Base-by-base conservation (phyloP, 2,329 filamentous ascomycete species). In the Pseudocercospora musae region DNA sequence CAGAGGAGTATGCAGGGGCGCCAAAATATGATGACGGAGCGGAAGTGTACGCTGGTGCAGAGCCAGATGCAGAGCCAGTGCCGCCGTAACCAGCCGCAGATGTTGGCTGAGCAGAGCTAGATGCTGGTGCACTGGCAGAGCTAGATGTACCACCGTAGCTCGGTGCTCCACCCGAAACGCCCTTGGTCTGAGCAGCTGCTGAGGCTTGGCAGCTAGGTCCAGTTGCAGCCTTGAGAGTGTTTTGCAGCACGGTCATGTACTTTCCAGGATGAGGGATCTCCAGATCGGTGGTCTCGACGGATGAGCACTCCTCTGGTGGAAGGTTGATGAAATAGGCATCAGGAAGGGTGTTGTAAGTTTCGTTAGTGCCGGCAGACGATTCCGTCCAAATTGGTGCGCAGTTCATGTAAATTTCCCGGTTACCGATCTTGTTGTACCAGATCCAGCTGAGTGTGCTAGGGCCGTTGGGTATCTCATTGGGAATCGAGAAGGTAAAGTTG, bases 401-500 rank as follows among this genome's bases (percentile, higher is more conserved):
- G 82, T 96, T 95, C 92, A 96, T 96, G 82, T 97, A 97, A 84
- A 96, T 90, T 37, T 70, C 94, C 1, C 92, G 87, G 78, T 96
- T 94, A 1, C 93, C 93, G 3, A 96, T 76, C 64, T 88, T 87
- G 74, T 96, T 97, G 80, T 94, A 88, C 69, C 94, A 97, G 1
- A 90, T 91, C 92, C 92, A 97, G 0, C 91, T 91, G 9, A 97
- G 80, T 0, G 88, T 89, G 37, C 89, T 89, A 31, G 90, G 82
- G 7, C 94, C 94, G 1, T 88, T 80, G 1, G 87, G 85, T 48
- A 97, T 83, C n/a, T 87, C 85, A 0, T 82, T 71, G 0, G 93
- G 93, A 4, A 98, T 85, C 0, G 78, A 83, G 79, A 89, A 96
- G 40, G 84, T 79, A 75, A 92, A 94, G 0, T 86, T 82, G 40